Percentiles rank a stretch among this genome's conserved stretches.
Conservation (phyloP, 2,329 filamentous ascomycete genomes). For the Fusarium clavum region DNA sequence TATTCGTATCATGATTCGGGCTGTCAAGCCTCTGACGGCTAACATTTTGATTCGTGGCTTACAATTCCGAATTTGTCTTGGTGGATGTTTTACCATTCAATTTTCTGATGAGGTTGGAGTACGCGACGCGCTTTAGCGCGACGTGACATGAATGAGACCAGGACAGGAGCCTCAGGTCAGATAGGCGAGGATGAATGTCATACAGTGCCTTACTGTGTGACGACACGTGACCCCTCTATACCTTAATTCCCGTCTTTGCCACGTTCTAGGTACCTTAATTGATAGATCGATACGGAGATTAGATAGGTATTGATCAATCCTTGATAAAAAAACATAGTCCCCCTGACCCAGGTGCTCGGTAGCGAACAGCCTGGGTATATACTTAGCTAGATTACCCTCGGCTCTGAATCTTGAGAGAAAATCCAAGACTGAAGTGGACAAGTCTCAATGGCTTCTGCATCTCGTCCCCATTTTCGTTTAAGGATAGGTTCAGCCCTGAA, state of each 20-base stretch:
- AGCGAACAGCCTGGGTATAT: conserved; percentile 28
- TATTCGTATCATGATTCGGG: background rate
- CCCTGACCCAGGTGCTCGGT: conserved; percentile 36
- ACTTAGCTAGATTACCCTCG: background rate
- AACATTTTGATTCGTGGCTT: conserved; percentile 16
- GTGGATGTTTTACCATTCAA: background rate
- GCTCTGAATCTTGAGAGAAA: conserved; percentile 8
- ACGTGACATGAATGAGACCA: conserved; percentile 16
- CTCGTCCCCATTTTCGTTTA: conserved; percentile 45
- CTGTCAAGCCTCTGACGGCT: background rate
- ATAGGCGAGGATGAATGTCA: background rate
- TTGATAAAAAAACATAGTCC: conserved; percentile 17
- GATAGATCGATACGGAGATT: conserved; percentile 23
- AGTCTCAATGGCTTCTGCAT: conserved; percentile 29
- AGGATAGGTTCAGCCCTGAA: conserved; percentile 53
- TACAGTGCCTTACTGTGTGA: conserved; percentile 9
- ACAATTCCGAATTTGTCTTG: background rate
- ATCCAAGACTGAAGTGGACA: conserved; percentile 11
- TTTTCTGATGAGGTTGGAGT: conserved; percentile 7
- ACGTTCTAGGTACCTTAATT: conserved; percentile 7
- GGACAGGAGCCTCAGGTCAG: background rate
- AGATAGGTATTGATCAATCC: conserved; percentile 24
- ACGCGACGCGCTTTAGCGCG: conserved; percentile 25
- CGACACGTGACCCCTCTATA: conserved; percentile 30
- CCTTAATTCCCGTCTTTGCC: conserved; percentile 25